Base-by-base conservation (phyloP, 1,284 basidiomycete species). In the Megacollybia platyphylla region DNA sequence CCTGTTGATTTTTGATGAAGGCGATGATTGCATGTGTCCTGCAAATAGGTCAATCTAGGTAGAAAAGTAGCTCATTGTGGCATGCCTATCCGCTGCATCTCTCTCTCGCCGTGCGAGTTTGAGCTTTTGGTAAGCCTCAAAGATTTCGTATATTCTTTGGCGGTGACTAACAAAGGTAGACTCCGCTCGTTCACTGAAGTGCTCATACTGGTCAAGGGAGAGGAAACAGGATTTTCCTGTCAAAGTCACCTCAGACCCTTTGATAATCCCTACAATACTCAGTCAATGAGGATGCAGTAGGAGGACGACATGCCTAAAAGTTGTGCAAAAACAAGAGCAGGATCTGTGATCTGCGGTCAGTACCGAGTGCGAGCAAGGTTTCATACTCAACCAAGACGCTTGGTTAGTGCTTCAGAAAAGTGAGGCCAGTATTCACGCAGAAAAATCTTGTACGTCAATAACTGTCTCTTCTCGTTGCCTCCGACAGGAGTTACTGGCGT, bases 261-360 rank as follows among this genome's bases (percentile, higher is more conserved):
- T 73, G 51, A 86, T 79, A 2, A 82, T 70, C 20, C 81, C 80
- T 80, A 32, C 5, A 27, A 29, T 27, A 34, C 5, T 20, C 11
- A 4, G 27, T 30, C 15, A 18, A 9, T 11, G 10, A 40, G 47
- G 36, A 30, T 41, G 11, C 3, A 29, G 20, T 20, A 42, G 18
- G 4, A 5, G 42, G 13, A 26, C 3, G 30, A 51, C 55, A 11
- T 46, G 72, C 79, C 80, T 49, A 85, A 67, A 35, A 86, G 63
- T 49, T 87, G 81, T n/a, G 68, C 73, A 49, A 73, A 87, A 2
- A 82, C 73, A 6, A 82, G 61, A 2, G 71, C 64, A 0, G 79
- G 67, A 53, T 80, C 81, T 80, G 44, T 6, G 17, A 44, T 32
- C 37, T 24, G 3, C 31, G 40, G 9, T 4, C 8, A 30, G 34